Base-by-base conservation (phyloP, 768 basidiomycete genomes). In the Hygrophoropsis aurantiaca region DNA sequence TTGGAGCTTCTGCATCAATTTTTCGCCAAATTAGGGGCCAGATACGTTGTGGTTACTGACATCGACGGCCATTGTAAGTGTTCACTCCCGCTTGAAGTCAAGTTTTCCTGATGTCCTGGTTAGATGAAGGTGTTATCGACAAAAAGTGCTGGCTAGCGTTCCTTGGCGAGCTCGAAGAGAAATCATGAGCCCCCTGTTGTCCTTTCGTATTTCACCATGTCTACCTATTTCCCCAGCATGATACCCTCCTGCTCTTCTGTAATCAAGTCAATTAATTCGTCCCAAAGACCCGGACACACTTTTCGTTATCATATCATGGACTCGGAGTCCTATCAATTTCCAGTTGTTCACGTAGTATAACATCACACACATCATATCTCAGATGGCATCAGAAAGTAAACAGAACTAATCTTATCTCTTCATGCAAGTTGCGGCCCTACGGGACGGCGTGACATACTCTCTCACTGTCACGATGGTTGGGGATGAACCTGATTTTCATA, bases 131-230 rank as follows among this genome's bases (percentile, higher is more conserved):
- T 7, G 75, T 94, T 9, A 88, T 99, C 46, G 87, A 93, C 64
- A 97, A 97, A 76, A 94, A 95, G 69, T 81, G 80, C 0, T 99
- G 94, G 93, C 78, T 98, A 21, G 85, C 80, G 6, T 95, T 95
- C 69, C 70, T 97, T 30, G 81, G 74, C 42, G 81, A 85, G 57
- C 68, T 94, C 47, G 86, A 89, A 51, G 82, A 80, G 60, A 82
- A 77, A 37, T 70, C 43, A 23, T 57, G 16, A 58, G 16, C 10
- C 25, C 15, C 15, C 9, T 11, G 27, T 32, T 1, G 15, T 10
- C 10, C 36, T 40, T 11, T 35, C 16, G 11, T 16, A 19, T 21
- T 37, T 24, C 6, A 5, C 20, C 13, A 25, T 15, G 13, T 42
- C 24, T 20, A 25, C 11, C 16, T 15, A 40, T n/a, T 26, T 18